phyloP scores from a whole-genome alignment of 1,284 basidiomycete genomes.

The Ganoderma sp. region DNA sequence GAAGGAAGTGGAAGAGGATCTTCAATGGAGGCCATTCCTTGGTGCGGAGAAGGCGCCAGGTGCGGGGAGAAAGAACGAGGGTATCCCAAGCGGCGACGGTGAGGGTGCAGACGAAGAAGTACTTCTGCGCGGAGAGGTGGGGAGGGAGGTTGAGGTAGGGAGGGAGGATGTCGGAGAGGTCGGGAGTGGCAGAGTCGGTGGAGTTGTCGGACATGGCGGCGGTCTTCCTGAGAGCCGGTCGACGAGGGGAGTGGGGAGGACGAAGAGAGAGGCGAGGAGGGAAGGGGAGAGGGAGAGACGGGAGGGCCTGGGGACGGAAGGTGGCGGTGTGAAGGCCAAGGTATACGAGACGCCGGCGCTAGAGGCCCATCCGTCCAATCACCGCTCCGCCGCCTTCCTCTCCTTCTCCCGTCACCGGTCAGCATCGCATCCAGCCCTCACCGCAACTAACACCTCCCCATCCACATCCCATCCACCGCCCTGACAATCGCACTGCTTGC shows the following conservation, averaged over 20 bases:
- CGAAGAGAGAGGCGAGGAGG: slow-evolving; percentile 13
- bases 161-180: slow-evolving; percentile 48
- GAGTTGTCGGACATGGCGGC: slow-evolving; percentile 32
- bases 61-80: slow-evolving; percentile 77
- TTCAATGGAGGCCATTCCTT: slow-evolving; percentile 79
- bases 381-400: neutral
- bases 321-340: slow-evolving; percentile 2
- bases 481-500: neutral
- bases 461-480: neutral
- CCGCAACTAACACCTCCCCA: slow-evolving; percentile 6
- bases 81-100: slow-evolving; percentile 88
- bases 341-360: slow-evolving; percentile 27
- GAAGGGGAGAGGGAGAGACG: slow-evolving; percentile 11
- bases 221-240: slow-evolving; percentile 28
- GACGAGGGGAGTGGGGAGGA: slow-evolving; percentile 1
- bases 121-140: slow-evolving; percentile 82
- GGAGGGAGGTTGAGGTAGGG: slow-evolving; percentile 70
- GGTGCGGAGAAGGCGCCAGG: slow-evolving; percentile 71
- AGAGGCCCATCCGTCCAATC: slow-evolving; percentile 12
- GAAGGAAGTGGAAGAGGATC: slow-evolving; percentile 72
- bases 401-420: neutral
- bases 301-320: slow-evolving; percentile 17
- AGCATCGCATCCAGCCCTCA: neutral
- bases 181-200: slow-evolving; percentile 23
- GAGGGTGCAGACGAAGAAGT: slow-evolving; percentile 84